phyloP scores from a whole-genome alignment of 176 grass and related monocot genomes.

The Triticum aestivum region IWGSC_CS_RefSeq_v2.1 NC_057808.1:437404369-437404868 shows the following conservation, averaged over 20 bases:
- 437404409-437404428: background rate
- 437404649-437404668: background rate
- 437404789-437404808: background rate
- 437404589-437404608: conserved; percentile 22
- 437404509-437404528: background rate
- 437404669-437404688: conserved; percentile 31
- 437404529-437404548: background rate
- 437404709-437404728: background rate
- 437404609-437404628: background rate
- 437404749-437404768: background rate
- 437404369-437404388: no score
- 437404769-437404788: background rate
- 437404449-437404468: conserved; percentile 54
- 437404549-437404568: conserved; percentile 10
- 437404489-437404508: conserved; percentile 42
- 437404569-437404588: background rate
- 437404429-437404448: conserved; percentile 33
- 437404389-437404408: no score
- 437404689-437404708: conserved; percentile 27
- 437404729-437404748: conserved; percentile 28
- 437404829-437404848: background rate
- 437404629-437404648: background rate
- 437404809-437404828: conserved; percentile 5
- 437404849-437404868: background rate
- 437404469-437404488: conserved; percentile 38